Evolutionary conservation across 2,329 filamentous ascomycete genomes (phyloP), one percentile per base, ranked within the genome.

Genomic region (Fusarium sambucinum): DNA sequence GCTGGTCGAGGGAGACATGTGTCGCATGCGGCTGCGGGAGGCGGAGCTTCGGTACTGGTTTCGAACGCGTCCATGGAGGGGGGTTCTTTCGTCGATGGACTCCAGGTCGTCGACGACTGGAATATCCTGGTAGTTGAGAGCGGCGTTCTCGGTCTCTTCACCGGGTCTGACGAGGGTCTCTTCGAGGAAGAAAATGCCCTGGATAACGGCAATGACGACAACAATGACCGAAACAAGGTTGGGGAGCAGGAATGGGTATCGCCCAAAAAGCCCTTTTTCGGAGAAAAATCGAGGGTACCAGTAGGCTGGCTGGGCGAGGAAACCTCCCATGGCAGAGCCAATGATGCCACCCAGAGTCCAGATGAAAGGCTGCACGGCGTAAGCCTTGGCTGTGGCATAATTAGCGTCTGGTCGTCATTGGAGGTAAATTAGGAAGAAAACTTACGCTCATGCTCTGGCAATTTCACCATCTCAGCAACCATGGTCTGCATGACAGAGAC

Each of bases 331-430:
- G 3, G 94, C 87, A 0, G 94, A 94, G 0, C 94, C 94, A 0
- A 93, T 94, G 63, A 97, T 96, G 30, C 91, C 92, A 32, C 94
- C 94, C 50, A 97, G 82, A 11, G 93, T 93, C 78, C 97, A 97
- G 16, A 97, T 89, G 25, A 97, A 91, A 0, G 94, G 94, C 46
- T 97, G 83, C 81, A 96, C 97, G 2, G 92, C 93, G 74, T 97
- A 97, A 0, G 93, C 94, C 58, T 87, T 65, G 27, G 74, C 70
- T 72, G 32, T 10, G 5, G 5, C 2, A 14, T 8, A 21, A 8
- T 68, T 19, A 68, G 55, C 38, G n/a, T 16, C 1, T 33, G 11
- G 3, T n/a, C 6, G 17, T 16, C 9, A 7, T 7, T 4, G 1
- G 4, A 3, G 2, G 3, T 0, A 2, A 16, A 5, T 12, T 6